A percentile compares a stretch with the other conserved stretches of the same genome.
These are phyloP conservation scores for Phyllosticta paracitricarpa DNA, from an alignment of 2,329 filamentous ascomycete genomes.

Conservation along the genomic window DNA sequence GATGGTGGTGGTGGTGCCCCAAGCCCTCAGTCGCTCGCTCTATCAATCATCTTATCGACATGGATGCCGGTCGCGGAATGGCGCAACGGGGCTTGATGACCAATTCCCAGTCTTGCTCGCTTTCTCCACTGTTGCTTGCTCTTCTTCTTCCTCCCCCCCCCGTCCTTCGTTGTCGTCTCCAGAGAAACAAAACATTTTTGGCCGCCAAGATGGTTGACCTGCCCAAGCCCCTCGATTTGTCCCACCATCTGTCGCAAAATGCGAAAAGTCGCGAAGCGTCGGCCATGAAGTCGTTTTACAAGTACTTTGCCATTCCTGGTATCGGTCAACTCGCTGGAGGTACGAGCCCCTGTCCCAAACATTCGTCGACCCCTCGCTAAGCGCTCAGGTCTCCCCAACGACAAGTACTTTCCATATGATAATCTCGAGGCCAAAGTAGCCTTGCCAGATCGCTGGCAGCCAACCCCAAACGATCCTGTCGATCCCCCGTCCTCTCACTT, in stretches of 20 bases:
- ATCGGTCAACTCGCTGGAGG: conserved; percentile 54
- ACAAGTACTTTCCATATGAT: conserved; percentile 79
- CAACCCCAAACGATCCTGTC: conserved; percentile 53
- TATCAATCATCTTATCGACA: not conserved
- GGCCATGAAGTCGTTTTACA: conserved; percentile 72
- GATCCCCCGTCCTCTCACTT: conserved; percentile 28
- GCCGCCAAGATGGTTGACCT: not conserved
- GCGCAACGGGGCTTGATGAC: not conserved
- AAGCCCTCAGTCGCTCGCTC: not conserved
- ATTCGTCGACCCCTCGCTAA: conserved; percentile 11
- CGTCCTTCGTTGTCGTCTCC: not conserved
- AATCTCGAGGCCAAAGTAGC: conserved; percentile 77
- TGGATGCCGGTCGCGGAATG: not conserved
- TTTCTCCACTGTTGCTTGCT: not conserved
- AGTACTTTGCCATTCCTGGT: conserved; percentile 60
- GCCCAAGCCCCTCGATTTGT: conserved; percentile 56
- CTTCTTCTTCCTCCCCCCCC: not conserved
- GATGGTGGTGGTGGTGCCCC: no score
- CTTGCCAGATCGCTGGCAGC: conserved; percentile 62
- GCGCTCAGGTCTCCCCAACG: conserved; percentile 62
- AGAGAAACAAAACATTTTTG: not conserved
- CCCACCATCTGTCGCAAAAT: conserved; percentile 64
- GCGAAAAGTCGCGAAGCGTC: conserved; percentile 57
- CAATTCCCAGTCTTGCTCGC: not conserved
- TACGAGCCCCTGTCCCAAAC: conserved; percentile 17